These are phyloP conservation scores for Sphagnum tenellum DNA, from an alignment of 225 moss, liverwort and hornwort genomes.

Conservation along the genomic window DNA sequence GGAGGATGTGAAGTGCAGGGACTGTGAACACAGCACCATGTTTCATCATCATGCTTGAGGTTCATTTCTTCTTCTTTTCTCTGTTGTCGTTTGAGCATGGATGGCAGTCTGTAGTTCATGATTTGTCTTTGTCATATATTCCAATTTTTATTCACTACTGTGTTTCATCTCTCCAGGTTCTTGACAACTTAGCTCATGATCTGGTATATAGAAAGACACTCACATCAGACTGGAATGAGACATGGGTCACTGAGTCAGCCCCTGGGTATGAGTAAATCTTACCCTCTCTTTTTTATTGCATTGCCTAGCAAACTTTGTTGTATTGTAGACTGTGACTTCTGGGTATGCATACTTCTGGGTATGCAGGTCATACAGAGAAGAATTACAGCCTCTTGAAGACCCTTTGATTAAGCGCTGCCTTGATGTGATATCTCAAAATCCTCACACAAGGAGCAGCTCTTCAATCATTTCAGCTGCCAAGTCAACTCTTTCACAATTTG, in stretches of 20 bases:
- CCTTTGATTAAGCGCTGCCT: constrained; percentile 67
- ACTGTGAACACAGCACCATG: constrained; percentile 47
- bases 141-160: neutral
- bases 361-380: constrained; percentile 24
- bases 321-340: too few relatives aligned
- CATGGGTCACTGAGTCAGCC: constrained; percentile 32
- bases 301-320: too few relatives aligned
- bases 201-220: constrained; percentile 57
- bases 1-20: constrained; percentile 65
- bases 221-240: constrained; percentile 74
- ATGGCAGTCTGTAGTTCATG: too few relatives aligned
- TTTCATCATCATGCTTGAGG: constrained; percentile 93
- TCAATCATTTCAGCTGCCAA: constrained; percentile 46
- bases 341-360: too few relatives aligned
- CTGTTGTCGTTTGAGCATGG: too few relatives aligned
- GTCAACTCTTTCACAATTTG: constrained; percentile 44
- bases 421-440: constrained; percentile 29
- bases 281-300: too few relatives aligned
- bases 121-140: too few relatives aligned
- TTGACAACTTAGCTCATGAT: constrained; percentile 96
- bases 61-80: constrained; percentile 8
- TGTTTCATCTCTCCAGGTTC: constrained; percentile 43
- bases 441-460: constrained; percentile 18
- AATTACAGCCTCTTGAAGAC: constrained; percentile 57
- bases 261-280: too few relatives aligned